Conservation (phyloP, 805 yeast genomes). For the Monosporozyma solicola region DNA sequence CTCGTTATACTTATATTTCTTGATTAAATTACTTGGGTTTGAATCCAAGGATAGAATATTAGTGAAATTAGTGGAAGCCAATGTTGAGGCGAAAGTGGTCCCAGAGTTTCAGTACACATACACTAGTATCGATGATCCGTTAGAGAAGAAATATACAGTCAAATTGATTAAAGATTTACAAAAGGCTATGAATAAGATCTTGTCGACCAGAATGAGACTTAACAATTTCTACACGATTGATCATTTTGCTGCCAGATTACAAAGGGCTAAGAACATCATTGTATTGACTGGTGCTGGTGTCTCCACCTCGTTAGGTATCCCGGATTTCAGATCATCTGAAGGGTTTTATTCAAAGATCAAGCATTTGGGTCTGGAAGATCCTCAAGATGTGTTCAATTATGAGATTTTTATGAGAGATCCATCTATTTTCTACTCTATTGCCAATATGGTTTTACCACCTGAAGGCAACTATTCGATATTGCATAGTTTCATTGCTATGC, state of each 20-base stretch:
- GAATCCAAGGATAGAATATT: slow-evolving; percentile 24
- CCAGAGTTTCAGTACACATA: slow-evolving; percentile 6
- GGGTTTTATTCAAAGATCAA: slow-evolving; percentile 70
- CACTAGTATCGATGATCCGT: slow-evolving; percentile 26
- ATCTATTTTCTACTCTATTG: slow-evolving; percentile 68
- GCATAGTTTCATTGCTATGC: slow-evolving; percentile 65
- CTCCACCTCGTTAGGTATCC: slow-evolving; percentile 82
- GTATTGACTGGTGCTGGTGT: slow-evolving; percentile 92
- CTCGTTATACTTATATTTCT: slow-evolving; percentile 44
- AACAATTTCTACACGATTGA: slow-evolving; percentile 48
- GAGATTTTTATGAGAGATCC: slow-evolving; percentile 66
- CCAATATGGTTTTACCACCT: slow-evolving; percentile 76
- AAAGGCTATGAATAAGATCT: slow-evolving; percentile 55
- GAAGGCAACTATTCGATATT: slow-evolving; percentile 58
- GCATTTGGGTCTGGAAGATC: slow-evolving; percentile 66
- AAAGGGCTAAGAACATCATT: slow-evolving; percentile 50
- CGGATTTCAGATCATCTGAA: slow-evolving; percentile 80
- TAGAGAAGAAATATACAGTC: slow-evolving; percentile 38
- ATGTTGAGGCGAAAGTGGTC: slow-evolving; percentile 3
- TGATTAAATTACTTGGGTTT: slow-evolving; percentile 60
- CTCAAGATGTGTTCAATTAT: slow-evolving; percentile 82
- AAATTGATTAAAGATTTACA: slow-evolving; percentile 45
- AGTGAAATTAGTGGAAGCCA: not conserved
- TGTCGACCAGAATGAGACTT: slow-evolving; percentile 46
- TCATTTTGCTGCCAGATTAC: slow-evolving; percentile 45